A percentile compares a stretch with the other conserved stretches of the same genome.
Conservation (phyloP, 306 rosid genomes). For the Quercus wislizeni region DNA sequence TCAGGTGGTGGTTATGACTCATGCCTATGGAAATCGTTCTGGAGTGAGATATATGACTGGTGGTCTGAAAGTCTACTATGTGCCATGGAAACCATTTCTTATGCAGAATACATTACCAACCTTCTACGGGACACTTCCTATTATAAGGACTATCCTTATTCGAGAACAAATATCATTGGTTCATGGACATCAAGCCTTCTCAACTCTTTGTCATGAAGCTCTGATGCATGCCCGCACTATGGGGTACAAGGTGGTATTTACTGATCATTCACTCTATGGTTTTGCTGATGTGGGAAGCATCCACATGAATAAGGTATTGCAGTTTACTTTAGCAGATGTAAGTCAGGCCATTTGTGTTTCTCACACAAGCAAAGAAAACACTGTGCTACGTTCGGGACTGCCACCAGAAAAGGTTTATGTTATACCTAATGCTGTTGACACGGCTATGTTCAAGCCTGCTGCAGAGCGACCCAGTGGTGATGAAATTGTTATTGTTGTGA, state of each 20-base stretch:
- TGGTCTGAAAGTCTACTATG: slow-evolving; percentile 82
- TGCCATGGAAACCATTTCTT: slow-evolving; percentile 84
- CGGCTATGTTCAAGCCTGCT: slow-evolving; percentile 94
- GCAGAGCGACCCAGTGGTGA: slow-evolving; percentile 40
- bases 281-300: slow-evolving; percentile 88
- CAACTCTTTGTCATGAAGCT: slow-evolving; percentile 90
- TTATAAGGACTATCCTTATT: slow-evolving; percentile 74
- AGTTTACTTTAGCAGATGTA: slow-evolving; percentile 88
- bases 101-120: slow-evolving; percentile 92
- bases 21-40: slow-evolving; percentile 86
- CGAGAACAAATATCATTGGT: slow-evolving; percentile 77
- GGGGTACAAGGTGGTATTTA: slow-evolving; percentile 89
- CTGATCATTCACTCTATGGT: slow-evolving; percentile 92
- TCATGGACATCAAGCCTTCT: slow-evolving; percentile 96
- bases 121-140: slow-evolving; percentile 70
- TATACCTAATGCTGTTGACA: slow-evolving; percentile 91
- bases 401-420: slow-evolving; percentile 89
- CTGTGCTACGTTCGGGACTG: slow-evolving; percentile 81
- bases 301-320: slow-evolving; percentile 97
- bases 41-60: slow-evolving; percentile 91
- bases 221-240: slow-evolving; percentile 85
- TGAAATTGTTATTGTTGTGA: slow-evolving; percentile 76
- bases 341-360: slow-evolving; percentile 95
- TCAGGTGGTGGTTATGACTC: slow-evolving; percentile 93
- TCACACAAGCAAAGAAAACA: slow-evolving; percentile 96